Evolutionary conservation across 2,329 filamentous ascomycete genomes (phyloP).

Genomic region (Pseudopithomyces chartarum): DNA sequence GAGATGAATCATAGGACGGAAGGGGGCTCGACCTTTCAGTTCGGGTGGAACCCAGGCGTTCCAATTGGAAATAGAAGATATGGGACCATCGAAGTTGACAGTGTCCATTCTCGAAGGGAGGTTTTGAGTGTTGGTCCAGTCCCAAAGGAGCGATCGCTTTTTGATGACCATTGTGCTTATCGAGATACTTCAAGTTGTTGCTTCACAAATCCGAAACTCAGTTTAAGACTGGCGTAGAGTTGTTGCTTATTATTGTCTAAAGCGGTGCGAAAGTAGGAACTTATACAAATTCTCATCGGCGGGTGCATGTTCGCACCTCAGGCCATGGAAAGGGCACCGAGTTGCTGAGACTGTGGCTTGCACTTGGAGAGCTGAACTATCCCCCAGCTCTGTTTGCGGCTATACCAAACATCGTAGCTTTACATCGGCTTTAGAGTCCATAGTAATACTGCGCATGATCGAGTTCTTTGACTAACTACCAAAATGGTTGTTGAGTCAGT

Average conservation of each 20-base stretch:
- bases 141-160: conserved; percentile 16
- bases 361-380: neutral
- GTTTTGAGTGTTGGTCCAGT: conserved; percentile 15
- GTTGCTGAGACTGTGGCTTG: neutral
- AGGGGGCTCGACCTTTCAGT: conserved; percentile 42
- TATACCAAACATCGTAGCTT: neutral
- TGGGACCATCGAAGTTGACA: conserved; percentile 38
- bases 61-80: conserved; percentile 47
- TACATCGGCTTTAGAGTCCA: neutral
- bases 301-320: too few relatives aligned
- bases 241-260: too few relatives aligned
- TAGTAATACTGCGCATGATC: neutral
- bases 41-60: conserved; percentile 50
- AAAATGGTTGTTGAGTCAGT: neutral
- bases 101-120: conserved; percentile 30
- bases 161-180: conserved; percentile 11
- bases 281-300: too few relatives aligned
- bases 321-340: neutral
- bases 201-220: too few relatives aligned
- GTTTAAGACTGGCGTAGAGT: too few relatives aligned
- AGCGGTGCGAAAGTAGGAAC: too few relatives aligned
- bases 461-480: neutral
- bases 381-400: neutral
- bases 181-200: too few relatives aligned
- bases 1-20: conserved; percentile 51